Conservation (phyloP, 441 rosid species). For the Erodium moschatum region DNA sequence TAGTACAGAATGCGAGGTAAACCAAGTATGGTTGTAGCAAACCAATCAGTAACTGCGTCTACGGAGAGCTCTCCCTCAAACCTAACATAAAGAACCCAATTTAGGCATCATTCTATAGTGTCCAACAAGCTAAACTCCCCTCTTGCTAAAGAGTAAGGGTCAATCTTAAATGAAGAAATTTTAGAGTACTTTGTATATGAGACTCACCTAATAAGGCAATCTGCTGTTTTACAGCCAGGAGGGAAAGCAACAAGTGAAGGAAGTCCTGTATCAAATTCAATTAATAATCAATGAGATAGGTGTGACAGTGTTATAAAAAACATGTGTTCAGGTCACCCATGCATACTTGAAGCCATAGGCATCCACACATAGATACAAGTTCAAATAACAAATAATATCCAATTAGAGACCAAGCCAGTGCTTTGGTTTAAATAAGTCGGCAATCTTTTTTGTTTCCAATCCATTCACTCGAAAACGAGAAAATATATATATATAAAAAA, state of each 20-base stretch:
- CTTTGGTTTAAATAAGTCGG: neutral
- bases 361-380: too few relatives aligned
- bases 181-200: neutral
- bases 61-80: slow-evolving; percentile 68
- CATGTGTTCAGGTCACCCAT: too few relatives aligned
- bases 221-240: slow-evolving; percentile 53
- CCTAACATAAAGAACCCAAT: slow-evolving; percentile 35
- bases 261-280: slow-evolving; percentile 46
- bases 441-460: neutral
- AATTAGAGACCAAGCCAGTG: neutral
- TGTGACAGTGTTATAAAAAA: too few relatives aligned
- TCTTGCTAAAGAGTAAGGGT: neutral
- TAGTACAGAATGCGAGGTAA: slow-evolving; percentile 84
- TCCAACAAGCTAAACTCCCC: slow-evolving; percentile 13
- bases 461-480: neutral
- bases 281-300: neutral
- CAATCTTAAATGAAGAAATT: neutral
- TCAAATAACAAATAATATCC: too few relatives aligned
- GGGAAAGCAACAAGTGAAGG: slow-evolving; percentile 79
- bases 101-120: slow-evolving; percentile 11
- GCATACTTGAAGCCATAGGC: too few relatives aligned
- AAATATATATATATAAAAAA: neutral
- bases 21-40: slow-evolving; percentile 55
- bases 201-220: slow-evolving; percentile 69
- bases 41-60: slow-evolving; percentile 84